Evolutionary conservation across 1,284 basidiomycete genomes (phyloP), one percentile per base, ranked within the genome.

Genomic region (Anthracocystis panici-leucophaei): DNA sequence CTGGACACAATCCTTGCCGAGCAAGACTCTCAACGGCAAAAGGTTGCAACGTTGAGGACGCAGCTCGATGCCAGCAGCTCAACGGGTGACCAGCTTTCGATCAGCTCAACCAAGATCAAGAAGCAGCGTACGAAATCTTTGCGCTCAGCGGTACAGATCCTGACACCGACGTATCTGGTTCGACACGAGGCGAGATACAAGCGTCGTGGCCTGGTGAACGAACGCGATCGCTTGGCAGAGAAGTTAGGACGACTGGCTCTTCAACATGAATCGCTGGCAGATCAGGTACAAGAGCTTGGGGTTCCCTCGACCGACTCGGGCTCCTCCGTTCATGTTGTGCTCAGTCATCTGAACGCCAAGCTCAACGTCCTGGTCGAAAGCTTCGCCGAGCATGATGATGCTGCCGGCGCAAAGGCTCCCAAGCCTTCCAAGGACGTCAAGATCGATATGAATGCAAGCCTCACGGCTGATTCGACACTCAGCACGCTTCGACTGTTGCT

Each of bases 101-200:
- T 49, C n/a, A 53, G 38, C 31, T 58, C 57, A 7, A 57, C 59
- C 31, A 66, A 53, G 53, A 64, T 27, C 40, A 66, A 61, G 27
- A 66, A 55, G 51, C 73, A 67, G 44, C 64, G 64, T 11, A 49
- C 49, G 21, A 70, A 58, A 27, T 52, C 64, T 9, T 31, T 75
- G 40, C 73, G 73, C 38, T 67, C 73, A 3, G 58, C 68, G 0
- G 49, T 75, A 53, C 45, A 69, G 33, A 66, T 57, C 1, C 25
- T 78, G 18, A 67, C 72, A 2, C 76, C 76, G 18, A 64, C 65
- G 9, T 69, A 76, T 41, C 62, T 81, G 7, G 70, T 65, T 1
- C 53, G 69, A 12, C 80, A 81, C 46, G 80, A 81, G 55, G 80
- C 79, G 1, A 64, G 58, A n/a, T 64, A 65, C 50, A 81, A 81